Percentiles rank a stretch among this genome's conserved stretches.
Evolutionary conservation across 768 basidiomycete genomes (phyloP).

Genomic region (Trametes sanguinea): DNA sequence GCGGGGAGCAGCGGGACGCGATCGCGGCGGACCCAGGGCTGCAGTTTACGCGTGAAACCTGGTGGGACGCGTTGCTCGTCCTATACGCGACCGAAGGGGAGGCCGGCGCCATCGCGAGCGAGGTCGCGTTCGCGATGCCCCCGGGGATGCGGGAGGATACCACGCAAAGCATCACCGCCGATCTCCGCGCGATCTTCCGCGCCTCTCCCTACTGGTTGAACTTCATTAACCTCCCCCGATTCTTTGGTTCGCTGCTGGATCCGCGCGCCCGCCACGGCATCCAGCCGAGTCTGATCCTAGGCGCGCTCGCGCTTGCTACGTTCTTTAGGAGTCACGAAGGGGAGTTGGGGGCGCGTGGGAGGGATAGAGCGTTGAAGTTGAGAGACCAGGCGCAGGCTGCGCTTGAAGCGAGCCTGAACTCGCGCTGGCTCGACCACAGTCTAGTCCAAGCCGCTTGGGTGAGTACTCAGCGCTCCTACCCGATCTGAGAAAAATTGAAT

Average conservation of each 20-base stretch:
- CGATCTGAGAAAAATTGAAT: neutral
- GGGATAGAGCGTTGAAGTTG: conserved; percentile 58
- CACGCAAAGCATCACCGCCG: conserved; percentile 47
- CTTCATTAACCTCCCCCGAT: conserved; percentile 70
- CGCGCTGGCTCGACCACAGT: conserved; percentile 72
- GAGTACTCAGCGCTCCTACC: neutral
- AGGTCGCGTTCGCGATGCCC: conserved; percentile 18
- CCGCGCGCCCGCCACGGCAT: conserved; percentile 53
- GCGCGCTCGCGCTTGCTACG: conserved; percentile 63
- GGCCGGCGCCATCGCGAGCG: conserved; percentile 1
- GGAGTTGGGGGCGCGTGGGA: conserved; percentile 47
- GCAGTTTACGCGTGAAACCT: conserved; percentile 67
- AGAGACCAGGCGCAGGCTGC: conserved; percentile 69
- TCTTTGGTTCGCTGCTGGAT: conserved; percentile 61
- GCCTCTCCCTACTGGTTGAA: conserved; percentile 72
- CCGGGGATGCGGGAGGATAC: conserved; percentile 47
- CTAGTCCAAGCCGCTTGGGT: conserved; percentile 72
- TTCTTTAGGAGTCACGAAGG: conserved; percentile 72
- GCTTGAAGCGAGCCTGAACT: conserved; percentile 69
- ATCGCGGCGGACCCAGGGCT: conserved; percentile 56
- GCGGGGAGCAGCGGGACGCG: neutral
- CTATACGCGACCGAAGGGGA: conserved; percentile 42
- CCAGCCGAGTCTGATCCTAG: conserved; percentile 68
- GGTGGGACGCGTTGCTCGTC: conserved; percentile 74
- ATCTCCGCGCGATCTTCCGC: conserved; percentile 66